phyloP scores from a whole-genome alignment of 2,329 filamentous ascomycete species.

The Hypoxylon sp. region DNA sequence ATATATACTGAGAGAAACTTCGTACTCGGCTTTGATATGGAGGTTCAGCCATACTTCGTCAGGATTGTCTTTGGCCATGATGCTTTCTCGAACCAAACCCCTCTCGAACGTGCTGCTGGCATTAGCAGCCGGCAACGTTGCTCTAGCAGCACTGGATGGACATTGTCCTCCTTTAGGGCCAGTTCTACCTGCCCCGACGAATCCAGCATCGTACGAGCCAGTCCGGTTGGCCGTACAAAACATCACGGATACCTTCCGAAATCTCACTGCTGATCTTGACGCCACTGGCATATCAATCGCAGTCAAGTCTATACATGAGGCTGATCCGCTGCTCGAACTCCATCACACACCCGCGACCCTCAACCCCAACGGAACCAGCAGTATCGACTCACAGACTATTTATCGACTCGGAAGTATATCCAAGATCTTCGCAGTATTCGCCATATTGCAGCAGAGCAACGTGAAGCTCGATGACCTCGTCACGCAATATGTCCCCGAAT shows the following conservation, averaged over 20 bases:
- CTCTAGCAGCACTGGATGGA: slow-evolving; percentile 50
- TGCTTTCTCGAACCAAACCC: slow-evolving; percentile 17
- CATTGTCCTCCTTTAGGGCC: slow-evolving; percentile 62
- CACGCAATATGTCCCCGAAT: slow-evolving; percentile 49
- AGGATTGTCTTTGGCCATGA: slow-evolving; percentile 7
- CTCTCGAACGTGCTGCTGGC: slow-evolving; percentile 18
- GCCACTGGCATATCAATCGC: slow-evolving; percentile 58
- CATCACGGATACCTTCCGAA: slow-evolving; percentile 50
- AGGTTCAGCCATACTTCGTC: slow-evolving; percentile 1
- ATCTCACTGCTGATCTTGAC: slow-evolving; percentile 51
- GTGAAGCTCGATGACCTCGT: slow-evolving; percentile 48
- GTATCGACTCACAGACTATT: slow-evolving; percentile 54
- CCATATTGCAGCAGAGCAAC: slow-evolving; percentile 45
- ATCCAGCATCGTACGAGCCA: slow-evolving; percentile 52
- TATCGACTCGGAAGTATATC: slow-evolving; percentile 59
- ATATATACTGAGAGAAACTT: slow-evolving; percentile 1
- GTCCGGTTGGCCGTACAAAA: slow-evolving; percentile 51
- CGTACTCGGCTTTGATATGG: background rate
- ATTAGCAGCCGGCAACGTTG: slow-evolving; percentile 39
- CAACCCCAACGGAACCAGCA: slow-evolving; percentile 50
- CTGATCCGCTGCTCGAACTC: slow-evolving; percentile 56
- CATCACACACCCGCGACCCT: slow-evolving; percentile 58
- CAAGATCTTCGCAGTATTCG: slow-evolving; percentile 53
- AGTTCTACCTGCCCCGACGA: slow-evolving; percentile 58
- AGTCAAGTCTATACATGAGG: slow-evolving; percentile 61